Evolutionary conservation across 768 basidiomycete species (phyloP), one percentile per base, ranked within the genome.

Genomic region (Termitomyces sp.): DNA sequence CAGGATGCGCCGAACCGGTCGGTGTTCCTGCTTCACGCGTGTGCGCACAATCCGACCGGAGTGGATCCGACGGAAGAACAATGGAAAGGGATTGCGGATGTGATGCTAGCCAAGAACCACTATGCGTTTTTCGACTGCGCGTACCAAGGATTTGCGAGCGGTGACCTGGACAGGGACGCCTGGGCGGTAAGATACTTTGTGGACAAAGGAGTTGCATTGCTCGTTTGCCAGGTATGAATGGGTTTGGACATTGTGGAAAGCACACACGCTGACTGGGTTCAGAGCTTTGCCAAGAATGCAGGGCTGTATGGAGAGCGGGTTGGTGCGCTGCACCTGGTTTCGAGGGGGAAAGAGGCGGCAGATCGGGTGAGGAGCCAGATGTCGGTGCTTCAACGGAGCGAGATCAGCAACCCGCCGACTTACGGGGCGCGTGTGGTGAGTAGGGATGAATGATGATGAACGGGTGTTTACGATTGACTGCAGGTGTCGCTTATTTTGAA

Each of bases 201-300:
- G 46, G 76, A 84, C 64, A 79, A 80, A 56, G 82, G 77, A 54
- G 85, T 94, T 58, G 84, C 89, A 51, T 73, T 92, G 76, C 83
- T 91, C 49, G 80, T 98, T 43, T 98, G 95, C 77, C 92, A 93
- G 87, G 90, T 89, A 62, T 55, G 82, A 68, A 10, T 25, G 19
- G 23, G 35, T 41, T 19, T 25, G 37, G 57, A 11, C n/a, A n/a
- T 43, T 32, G 12, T 8, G 9, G 12, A 53, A 23, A n/a, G n/a
- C 7, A 34, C 2, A n/a, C 48, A n/a, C 37, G 34, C 32, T 48
- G 19, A 49, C 23, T 23, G 25, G 38, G 31, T 12, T 19, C 52
- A 98, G 90, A 95, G 92, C 70, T 99, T 97, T 74, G 96, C 97
- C 31, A 95, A 96, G 80, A 96, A 96, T 68, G 94, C 94, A 27